Conservation (phyloP, 768 basidiomycete genomes). For the Russula brevipes region DNA sequence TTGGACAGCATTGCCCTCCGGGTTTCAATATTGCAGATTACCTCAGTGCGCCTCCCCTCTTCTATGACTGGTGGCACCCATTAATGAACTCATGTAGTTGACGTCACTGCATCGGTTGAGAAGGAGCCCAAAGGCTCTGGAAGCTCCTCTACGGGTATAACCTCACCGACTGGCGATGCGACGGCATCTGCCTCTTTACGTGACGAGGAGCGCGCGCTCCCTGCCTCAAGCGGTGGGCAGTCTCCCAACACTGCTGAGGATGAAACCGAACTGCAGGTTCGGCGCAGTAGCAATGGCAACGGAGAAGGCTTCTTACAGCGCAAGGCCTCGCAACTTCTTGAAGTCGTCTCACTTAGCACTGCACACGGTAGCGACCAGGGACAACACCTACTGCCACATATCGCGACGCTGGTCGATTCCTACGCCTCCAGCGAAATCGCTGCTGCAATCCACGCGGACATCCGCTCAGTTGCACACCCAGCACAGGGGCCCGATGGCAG, state of each 20-base stretch:
- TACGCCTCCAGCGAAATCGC: constrained; percentile 68
- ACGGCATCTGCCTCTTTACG: constrained; percentile 37
- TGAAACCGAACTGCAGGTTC: constrained; percentile 50
- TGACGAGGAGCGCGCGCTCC: constrained; percentile 68
- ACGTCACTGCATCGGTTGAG: constrained; percentile 42
- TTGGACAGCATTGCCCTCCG: constrained; percentile 80
- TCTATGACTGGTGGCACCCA: background rate
- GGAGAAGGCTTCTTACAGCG: constrained; percentile 48
- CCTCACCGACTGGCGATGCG: constrained; percentile 34
- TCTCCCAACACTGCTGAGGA: constrained; percentile 36
- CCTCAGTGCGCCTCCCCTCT: constrained; percentile 55
- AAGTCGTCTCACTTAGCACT: constrained; percentile 43
- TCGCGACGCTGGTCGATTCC: constrained; percentile 66
- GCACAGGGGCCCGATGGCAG: constrained; percentile 34
- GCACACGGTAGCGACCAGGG: constrained; percentile 32
- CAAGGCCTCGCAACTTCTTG: constrained; percentile 70
- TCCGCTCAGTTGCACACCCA: constrained; percentile 38
- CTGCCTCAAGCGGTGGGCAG: constrained; percentile 20
- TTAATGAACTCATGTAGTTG: constrained; percentile 34
- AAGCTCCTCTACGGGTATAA: constrained; percentile 29
- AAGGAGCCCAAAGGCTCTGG: constrained; percentile 36
- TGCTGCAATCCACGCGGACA: constrained; percentile 54
- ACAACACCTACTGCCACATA: constrained; percentile 45
- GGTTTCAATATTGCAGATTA: constrained; percentile 98
- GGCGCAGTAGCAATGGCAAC: constrained; percentile 41